Evolutionary conservation across 768 basidiomycete species (phyloP), one percentile per base, ranked within the genome.

Genomic region (Lentinula aciculospora): DNA sequence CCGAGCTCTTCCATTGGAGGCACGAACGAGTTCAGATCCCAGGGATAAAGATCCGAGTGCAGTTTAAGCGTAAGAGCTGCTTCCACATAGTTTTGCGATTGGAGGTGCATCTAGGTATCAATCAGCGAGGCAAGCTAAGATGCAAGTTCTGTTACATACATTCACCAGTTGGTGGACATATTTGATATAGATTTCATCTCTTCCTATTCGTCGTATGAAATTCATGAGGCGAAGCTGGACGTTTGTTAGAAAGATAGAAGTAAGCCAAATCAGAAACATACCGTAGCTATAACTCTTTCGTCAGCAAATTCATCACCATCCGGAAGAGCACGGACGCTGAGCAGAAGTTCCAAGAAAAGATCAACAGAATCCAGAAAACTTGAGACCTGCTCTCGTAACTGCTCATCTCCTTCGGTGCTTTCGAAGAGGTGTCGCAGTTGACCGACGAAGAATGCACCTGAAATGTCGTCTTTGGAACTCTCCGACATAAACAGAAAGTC

Each of bases 121-220:
- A 28, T 58, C 53, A 34, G 50, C 59, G 58, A 36, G 6, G 53
- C n/a, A 40, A 12, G 28, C 19, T 5, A 42, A 51, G 21, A 32
- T 28, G 2, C 50, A 57, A 56, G 7, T 29, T 60, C n/a, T 25
- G 45, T 58, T 19, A 64, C 86, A 63, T 66, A 94, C 91, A 64
- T 92, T 90, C 51, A 96, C 92, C 25, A 97, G 85, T 67, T 95
- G 92, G 67, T 97, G 93, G 23, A 96, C 90, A 68, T 96, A 96
- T 80, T 94, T 92, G 71, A 95, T 90, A 65, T 94, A 96, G 59
- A 97, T 94, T 67, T 95, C 94, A 65, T 92, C 88, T 12, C 94
- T 80, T 17, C 94, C 94, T 57, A 96, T 94, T 17, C 89, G 82
- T 17, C 92, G 82, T 62, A 96, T 93, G 70, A 95, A 97, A 69